phyloP scores from a whole-genome alignment of 805 yeast genomes.

The Saturnispora halmiae region DNA sequence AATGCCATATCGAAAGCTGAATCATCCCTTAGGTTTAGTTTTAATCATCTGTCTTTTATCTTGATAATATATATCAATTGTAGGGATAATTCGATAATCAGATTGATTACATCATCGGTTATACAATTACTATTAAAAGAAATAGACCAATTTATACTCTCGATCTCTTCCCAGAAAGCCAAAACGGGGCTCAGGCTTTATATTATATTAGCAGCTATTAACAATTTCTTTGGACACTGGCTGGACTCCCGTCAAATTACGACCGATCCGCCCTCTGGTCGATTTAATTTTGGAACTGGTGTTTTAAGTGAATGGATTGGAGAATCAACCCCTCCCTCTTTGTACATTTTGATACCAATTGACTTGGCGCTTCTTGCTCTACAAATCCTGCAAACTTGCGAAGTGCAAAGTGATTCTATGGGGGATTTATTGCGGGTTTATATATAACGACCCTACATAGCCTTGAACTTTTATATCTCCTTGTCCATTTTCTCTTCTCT shows the following conservation, averaged over 20 bases:
- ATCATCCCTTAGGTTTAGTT: no score
- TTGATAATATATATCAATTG: neutral
- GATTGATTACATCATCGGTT: neutral
- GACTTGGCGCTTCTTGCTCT: neutral
- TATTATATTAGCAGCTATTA: constrained; percentile 1
- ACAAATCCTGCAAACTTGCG: constrained; percentile 2
- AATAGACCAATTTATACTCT: neutral
- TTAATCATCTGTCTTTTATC: neutral
- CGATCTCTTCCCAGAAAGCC: neutral
- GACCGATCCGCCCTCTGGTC: neutral
- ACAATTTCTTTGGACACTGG: neutral
- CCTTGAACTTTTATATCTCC: neutral
- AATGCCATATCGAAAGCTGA: neutral
- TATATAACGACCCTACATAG: no score
- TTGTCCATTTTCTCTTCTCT: neutral
- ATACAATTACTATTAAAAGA: neutral
- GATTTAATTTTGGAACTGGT: neutral
- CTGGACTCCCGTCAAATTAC: no score
- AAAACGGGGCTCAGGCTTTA: constrained; percentile 4
- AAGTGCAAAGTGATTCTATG: neutral
- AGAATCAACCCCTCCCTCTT: neutral
- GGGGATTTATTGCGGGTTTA: neutral
- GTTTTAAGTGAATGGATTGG: constrained; percentile 8
- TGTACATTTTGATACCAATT: neutral
- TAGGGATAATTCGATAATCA: neutral